Conservation (phyloP, 2,329 filamentous ascomycete genomes). For the Claviceps purpurea region DNA sequence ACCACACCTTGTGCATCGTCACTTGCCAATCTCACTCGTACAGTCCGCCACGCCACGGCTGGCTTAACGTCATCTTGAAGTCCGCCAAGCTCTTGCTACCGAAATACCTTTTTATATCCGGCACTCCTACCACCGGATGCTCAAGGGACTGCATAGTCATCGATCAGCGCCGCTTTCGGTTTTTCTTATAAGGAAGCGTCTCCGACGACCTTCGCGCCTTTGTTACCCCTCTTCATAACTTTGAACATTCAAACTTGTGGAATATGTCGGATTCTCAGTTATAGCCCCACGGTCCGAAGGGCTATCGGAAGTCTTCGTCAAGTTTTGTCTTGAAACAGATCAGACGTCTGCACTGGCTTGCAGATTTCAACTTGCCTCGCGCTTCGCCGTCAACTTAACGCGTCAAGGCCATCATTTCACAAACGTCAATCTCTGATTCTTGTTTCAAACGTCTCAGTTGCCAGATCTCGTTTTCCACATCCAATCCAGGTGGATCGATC, state of each 20-base stretch:
- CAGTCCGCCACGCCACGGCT: constrained; percentile 8
- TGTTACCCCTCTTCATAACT: not conserved
- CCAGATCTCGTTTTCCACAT: not conserved
- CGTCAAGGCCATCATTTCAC: not conserved
- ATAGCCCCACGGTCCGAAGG: constrained; percentile 26
- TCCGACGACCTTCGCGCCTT: not conserved
- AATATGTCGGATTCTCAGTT: constrained; percentile 22
- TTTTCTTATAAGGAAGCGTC: not conserved
- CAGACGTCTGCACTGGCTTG: constrained; percentile 13
- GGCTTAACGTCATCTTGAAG: constrained; percentile 12
- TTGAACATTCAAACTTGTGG: not conserved
- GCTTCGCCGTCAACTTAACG: constrained; percentile 2
- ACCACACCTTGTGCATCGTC: not conserved
- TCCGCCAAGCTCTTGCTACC: constrained; percentile 10
- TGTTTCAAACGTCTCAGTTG: not conserved
- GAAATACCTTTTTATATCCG: not conserved
- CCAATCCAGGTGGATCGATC: not conserved
- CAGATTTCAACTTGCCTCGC: constrained; percentile 12
- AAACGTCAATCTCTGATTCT: not conserved
- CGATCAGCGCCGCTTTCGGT: not conserved
- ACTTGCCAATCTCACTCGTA: constrained; percentile 2
- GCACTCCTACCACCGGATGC: not conserved
- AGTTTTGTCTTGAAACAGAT: constrained; percentile 7
- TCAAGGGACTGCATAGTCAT: not conserved
- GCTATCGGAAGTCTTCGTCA: constrained; percentile 14